Evolutionary conservation across 148 eudicot genomes (phyloP).

Genomic region (Camellia japonica): DNA sequence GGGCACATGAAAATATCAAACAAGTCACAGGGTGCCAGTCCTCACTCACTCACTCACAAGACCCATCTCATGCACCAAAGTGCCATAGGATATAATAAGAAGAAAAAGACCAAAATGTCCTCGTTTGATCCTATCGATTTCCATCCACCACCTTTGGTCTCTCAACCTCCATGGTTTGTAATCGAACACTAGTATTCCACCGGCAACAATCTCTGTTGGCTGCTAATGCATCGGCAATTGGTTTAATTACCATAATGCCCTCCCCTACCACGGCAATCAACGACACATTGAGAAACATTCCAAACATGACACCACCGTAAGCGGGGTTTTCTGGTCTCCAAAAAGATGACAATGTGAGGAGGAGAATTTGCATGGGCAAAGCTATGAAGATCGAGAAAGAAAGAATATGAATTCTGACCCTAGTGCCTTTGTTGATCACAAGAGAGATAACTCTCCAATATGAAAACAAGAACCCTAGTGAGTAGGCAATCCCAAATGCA

Average conservation of each 20-base stretch:
- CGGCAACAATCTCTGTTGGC: constrained; percentile 19
- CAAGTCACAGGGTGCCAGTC: background rate
- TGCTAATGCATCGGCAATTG: constrained; percentile 46
- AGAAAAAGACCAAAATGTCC: background rate
- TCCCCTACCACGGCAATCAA: constrained; percentile 43
- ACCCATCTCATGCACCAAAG: background rate
- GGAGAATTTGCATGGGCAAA: constrained; percentile 38
- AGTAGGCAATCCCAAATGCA: constrained; percentile 34
- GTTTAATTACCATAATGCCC: constrained; percentile 53
- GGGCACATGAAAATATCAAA: background rate
- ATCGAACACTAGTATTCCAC: background rate
- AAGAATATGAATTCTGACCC: constrained; percentile 39
- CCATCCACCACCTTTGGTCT: background rate
- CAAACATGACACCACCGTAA: constrained; percentile 29
- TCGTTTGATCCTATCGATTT: background rate
- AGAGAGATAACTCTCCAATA: constrained; percentile 57
- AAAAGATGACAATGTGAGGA: constrained; percentile 35
- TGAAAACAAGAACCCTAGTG: constrained; percentile 36
- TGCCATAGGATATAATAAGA: background rate
- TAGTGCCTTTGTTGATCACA: constrained; percentile 57
- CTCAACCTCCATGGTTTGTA: background rate
- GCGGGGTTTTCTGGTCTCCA: constrained; percentile 38
- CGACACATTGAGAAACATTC: constrained; percentile 29
- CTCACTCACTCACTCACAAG: background rate
- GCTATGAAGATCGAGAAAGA: constrained; percentile 32